These are phyloP conservation scores for Aspergillus wentii DNA, from an alignment of 495 filamentous ascomycete genomes.

Conservation along the genomic window DNA sequence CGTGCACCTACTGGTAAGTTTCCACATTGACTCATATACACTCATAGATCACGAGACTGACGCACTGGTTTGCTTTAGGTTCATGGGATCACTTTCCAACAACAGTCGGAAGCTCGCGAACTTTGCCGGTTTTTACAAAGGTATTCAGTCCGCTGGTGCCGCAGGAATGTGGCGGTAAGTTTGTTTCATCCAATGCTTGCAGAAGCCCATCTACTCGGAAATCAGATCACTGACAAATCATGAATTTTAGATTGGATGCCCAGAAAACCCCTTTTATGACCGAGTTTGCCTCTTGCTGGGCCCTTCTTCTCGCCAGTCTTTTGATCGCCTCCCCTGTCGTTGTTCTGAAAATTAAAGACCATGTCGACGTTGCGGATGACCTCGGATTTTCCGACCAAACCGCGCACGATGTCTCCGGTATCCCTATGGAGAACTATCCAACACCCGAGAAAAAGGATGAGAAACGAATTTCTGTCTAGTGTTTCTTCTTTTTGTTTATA, in stretches of 20 bases:
- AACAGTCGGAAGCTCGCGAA: constrained; percentile 89
- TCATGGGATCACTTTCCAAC: constrained; percentile 90
- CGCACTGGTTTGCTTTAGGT: constrained; percentile 42
- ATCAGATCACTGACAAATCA: constrained; percentile 12
- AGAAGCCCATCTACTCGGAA: too few relatives aligned
- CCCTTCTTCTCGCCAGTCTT: constrained; percentile 64
- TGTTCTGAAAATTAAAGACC: constrained; percentile 72
- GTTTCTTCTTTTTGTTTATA: not conserved
- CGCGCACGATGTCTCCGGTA: constrained; percentile 27
- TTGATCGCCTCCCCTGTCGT: constrained; percentile 75
- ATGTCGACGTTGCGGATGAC: constrained; percentile 67
- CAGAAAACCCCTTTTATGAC: constrained; percentile 57
- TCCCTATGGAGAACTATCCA: constrained; percentile 9
- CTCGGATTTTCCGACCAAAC: constrained; percentile 82
- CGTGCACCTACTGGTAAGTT: constrained; percentile 78
- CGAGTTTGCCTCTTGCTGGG: constrained; percentile 65
- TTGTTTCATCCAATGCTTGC: too few relatives aligned
- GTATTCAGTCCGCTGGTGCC: constrained; percentile 90
- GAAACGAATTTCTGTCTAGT: constrained; percentile 5
- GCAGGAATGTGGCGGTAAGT: constrained; percentile 76
- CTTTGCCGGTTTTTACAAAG: constrained; percentile 93
- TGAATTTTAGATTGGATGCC: constrained; percentile 52
- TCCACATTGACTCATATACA: not conserved
- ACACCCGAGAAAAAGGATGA: constrained; percentile 13
- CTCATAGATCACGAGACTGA: not conserved